These are phyloP conservation scores for Ceratocystis variospora DNA, from an alignment of 2,329 filamentous ascomycete species.

Conservation along the genomic window DNA sequence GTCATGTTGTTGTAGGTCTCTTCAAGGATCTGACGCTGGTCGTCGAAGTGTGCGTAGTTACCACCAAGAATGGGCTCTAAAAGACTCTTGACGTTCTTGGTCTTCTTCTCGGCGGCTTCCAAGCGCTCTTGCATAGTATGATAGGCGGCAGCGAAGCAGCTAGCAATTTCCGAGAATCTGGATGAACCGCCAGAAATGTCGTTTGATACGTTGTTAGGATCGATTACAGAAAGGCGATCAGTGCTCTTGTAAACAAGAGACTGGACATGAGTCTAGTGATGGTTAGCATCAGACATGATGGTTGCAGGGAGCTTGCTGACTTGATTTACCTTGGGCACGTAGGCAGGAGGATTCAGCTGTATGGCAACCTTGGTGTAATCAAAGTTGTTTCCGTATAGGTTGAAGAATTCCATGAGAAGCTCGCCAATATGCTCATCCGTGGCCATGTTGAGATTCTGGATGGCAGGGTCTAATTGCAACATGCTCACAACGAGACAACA, in stretches of 20 bases:
- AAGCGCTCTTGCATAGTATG: constrained; percentile 41
- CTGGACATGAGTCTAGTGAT: constrained; percentile 31
- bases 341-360: constrained; percentile 57
- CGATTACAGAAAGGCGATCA: constrained; percentile 70
- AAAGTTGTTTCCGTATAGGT: constrained; percentile 77
- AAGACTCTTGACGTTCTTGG: constrained; percentile 15
- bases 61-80: constrained; percentile 20
- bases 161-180: constrained; percentile 52
- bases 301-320: constrained; percentile 19
- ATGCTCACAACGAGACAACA: constrained; percentile 89
- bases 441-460: constrained; percentile 46
- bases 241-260: constrained; percentile 43
- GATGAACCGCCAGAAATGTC: constrained; percentile 81
- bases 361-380: constrained; percentile 59
- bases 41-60: constrained; percentile 20
- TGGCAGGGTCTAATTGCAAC: constrained; percentile 63
- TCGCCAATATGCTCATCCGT: constrained; percentile 60
- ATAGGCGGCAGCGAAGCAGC: constrained; percentile 55
- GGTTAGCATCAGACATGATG: constrained; percentile 2
- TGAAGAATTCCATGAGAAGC: constrained; percentile 73
- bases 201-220: constrained; percentile 73
- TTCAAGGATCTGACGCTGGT: constrained; percentile 17
- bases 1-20: constrained; percentile 9
- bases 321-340: constrained; percentile 55
- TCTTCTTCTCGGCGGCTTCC: constrained; percentile 22